Evolutionary conservation across 1,284 basidiomycete genomes (phyloP), one percentile per base, ranked within the genome.

Genomic region (Puccinia triticina): DNA sequence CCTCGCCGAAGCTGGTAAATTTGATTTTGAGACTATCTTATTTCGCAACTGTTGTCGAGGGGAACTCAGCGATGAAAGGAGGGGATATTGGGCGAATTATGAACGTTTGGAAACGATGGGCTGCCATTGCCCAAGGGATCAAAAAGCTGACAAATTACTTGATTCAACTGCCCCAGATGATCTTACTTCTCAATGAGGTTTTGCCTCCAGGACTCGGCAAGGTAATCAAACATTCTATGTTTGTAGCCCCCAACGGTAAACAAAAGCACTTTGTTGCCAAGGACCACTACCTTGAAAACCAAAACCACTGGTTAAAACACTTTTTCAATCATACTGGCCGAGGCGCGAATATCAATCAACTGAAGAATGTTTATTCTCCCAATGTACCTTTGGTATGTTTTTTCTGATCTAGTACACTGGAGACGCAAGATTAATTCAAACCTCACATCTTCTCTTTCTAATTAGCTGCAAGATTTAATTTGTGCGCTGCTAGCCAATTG

Each of bases 221-320:
- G 34, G 10, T 46, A 8, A n/a, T 76, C 0, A 5, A 18, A 12
- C 29, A 43, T 48, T 59, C 74, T 21, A n/a, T 76, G 21, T 50
- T 76, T 32, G 29, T 76, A 40, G 57, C 55, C 0, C 74, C 74
- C 2, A 48, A 18, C 8, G 69, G 69, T 3, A 1, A 8, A 1
- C 18, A 1, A 1, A 34, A 34, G 3, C 69, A 76, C 12, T 76
- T 61, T 61, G 55, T 76, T 10, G 55, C 74, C 11, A 76, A 57
- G 21, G 74, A 76, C 34, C 21, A 26, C 23, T 76, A 57, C 21
- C 59, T 76, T 2, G 55, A 76, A 32, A 3, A 43, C n/a, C 55
- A 76, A 21, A 76, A 76, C 37, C 61, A 59, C 29, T 76, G 74
- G 74, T 61, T 76, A 18, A 76, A 76, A 26, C 26, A 76, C 12